Conservation (phyloP, 805 yeast species). For the Cyberlindnera bimundalis region DNA sequence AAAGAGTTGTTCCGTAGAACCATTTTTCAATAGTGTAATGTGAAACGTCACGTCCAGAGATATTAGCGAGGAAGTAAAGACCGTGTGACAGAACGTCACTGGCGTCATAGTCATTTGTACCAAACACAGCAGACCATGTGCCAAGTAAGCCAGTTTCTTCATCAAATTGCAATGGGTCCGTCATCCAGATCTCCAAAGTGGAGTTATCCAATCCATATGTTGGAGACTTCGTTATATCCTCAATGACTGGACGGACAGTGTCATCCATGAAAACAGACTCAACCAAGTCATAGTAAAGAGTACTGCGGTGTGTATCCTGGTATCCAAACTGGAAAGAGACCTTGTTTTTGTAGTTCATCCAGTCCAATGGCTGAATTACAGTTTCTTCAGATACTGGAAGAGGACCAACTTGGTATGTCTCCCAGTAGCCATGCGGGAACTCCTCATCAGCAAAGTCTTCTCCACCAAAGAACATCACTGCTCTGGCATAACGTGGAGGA, state of each 20-base stretch:
- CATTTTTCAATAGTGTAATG: constrained; percentile 18
- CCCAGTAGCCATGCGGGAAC: constrained; percentile 27
- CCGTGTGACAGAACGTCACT: constrained; percentile 26
- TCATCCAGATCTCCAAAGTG: constrained; percentile 24
- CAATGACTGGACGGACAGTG: constrained; percentile 14
- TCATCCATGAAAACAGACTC: constrained; percentile 11
- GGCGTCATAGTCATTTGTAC: constrained; percentile 23
- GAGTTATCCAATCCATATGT: constrained; percentile 23
- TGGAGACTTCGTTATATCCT: constrained; percentile 18
- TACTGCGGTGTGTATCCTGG: constrained; percentile 20
- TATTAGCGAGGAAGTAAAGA: constrained; percentile 20
- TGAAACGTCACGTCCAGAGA: constrained; percentile 25
- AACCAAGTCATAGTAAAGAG: constrained; percentile 8
- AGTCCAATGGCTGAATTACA: constrained; percentile 14
- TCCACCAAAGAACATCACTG: constrained; percentile 25
- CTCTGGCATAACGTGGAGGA: constrained; percentile 25
- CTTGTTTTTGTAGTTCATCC: constrained; percentile 21
- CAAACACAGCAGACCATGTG: constrained; percentile 23
- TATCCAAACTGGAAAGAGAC: constrained; percentile 22
- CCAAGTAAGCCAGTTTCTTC: constrained; percentile 18
- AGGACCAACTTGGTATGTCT: constrained; percentile 26
- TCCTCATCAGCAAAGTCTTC: constrained; percentile 22
- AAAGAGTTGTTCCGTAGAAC: constrained; percentile 23
- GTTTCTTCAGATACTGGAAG: constrained; percentile 15
- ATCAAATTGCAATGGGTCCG: constrained; percentile 23